These are phyloP conservation scores for Sporisorium scitamineum DNA, from an alignment of 1,284 basidiomycete species.

Conservation along the genomic window DNA sequence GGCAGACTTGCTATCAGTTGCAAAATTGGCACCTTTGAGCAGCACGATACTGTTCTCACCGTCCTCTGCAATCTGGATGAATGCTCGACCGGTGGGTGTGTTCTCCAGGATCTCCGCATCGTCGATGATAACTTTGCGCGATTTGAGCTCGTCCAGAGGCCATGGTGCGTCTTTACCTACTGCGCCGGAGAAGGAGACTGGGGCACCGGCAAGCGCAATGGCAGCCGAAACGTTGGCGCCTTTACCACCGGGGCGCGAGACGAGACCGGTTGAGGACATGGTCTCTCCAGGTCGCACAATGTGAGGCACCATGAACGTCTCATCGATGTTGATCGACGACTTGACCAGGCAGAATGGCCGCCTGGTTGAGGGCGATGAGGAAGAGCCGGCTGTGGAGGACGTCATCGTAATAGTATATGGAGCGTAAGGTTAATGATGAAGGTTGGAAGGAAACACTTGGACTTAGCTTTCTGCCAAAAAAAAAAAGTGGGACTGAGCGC, in stretches of 20 bases:
- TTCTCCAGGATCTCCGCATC: slow-evolving; percentile 48
- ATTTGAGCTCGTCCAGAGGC: slow-evolving; percentile 60
- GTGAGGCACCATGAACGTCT: slow-evolving; percentile 63
- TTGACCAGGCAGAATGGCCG: slow-evolving; percentile 62
- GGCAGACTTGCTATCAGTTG: slow-evolving; percentile 25
- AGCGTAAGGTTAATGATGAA: neutral
- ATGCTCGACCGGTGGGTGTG: slow-evolving; percentile 62
- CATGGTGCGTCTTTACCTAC: slow-evolving; percentile 65
- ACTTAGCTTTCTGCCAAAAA: neutral
- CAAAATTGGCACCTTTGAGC: slow-evolving; percentile 65
- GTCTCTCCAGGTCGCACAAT: slow-evolving; percentile 65
- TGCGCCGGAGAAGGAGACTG: slow-evolving; percentile 53
- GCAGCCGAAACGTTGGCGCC: slow-evolving; percentile 67
- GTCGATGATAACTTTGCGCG: slow-evolving; percentile 51
- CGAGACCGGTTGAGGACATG: slow-evolving; percentile 57
- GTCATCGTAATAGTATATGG: slow-evolving; percentile 2
- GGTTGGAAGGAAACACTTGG: neutral
- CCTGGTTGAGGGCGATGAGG: neutral
- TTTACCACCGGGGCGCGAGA: slow-evolving; percentile 64
- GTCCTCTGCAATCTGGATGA: slow-evolving; percentile 66
- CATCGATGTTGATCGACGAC: slow-evolving; percentile 68
- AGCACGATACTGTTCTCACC: slow-evolving; percentile 68
- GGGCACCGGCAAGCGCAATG: slow-evolving; percentile 57
- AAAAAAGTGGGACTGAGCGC: neutral
- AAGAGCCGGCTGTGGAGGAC: slow-evolving; percentile 13